Percentiles rank a stretch among this genome's conserved stretches.
Conservation (phyloP, 495 filamentous ascomycete species). For the Daldinia grandis region DNA sequence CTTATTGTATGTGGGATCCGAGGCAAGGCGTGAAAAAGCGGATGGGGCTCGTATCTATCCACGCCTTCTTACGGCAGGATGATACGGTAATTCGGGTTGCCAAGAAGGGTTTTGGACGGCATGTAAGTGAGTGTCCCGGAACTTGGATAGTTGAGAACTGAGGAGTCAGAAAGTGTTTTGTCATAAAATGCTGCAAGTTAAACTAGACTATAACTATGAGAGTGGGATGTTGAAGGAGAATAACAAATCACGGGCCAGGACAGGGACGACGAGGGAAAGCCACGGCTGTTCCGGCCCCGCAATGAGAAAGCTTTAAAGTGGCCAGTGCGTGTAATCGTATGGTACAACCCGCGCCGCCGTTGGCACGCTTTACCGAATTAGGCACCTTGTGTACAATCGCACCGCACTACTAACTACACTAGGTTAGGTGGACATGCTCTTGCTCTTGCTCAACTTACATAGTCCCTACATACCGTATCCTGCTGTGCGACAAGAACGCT, state of each 20-base stretch:
- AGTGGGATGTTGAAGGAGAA: constrained; percentile 34
- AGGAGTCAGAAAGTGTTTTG: constrained; percentile 22
- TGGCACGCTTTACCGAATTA: not conserved
- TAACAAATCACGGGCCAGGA: constrained; percentile 33
- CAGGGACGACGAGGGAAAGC: constrained; percentile 13
- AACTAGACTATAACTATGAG: constrained; percentile 25
- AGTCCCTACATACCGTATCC: constrained; percentile 12
- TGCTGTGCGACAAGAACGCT: constrained; percentile 34
- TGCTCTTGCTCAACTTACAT: not conserved
- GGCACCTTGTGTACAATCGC: not conserved
- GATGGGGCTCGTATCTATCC: not conserved
- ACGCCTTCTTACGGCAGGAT: constrained; percentile 7
- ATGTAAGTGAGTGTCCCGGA: not conserved
- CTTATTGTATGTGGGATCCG: not conserved
- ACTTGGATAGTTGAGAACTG: constrained; percentile 9
- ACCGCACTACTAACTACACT: not conserved
- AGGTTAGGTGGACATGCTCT: not conserved
- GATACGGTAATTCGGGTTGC: constrained; percentile 28
- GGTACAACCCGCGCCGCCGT: not conserved
- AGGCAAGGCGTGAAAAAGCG: constrained; percentile 8
- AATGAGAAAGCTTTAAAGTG: constrained; percentile 2
- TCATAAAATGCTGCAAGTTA: constrained; percentile 37
- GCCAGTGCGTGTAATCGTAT: not conserved
- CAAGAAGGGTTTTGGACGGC: constrained; percentile 2
- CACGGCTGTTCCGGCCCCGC: constrained; percentile 34